phyloP scores from a whole-genome alignment of 179 eudicot species.

The Heliamphora pulchella region DNA sequence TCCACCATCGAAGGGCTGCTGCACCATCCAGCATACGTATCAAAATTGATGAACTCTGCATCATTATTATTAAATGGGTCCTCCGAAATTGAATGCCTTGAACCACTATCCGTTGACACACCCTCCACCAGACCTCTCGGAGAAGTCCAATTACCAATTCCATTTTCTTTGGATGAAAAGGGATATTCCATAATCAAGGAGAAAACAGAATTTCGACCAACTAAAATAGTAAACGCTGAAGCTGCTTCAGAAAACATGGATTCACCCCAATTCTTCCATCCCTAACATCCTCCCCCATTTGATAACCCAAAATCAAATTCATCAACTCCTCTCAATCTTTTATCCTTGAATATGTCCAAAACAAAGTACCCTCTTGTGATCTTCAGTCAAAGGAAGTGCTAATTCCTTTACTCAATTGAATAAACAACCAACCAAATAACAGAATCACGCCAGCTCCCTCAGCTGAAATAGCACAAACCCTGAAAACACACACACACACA shows the following conservation, averaged over 20 bases:
- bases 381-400: neutral
- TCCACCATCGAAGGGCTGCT: slow-evolving; percentile 45
- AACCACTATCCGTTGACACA: slow-evolving; percentile 23
- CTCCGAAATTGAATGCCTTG: slow-evolving; percentile 25
- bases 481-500: neutral
- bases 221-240: neutral
- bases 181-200: slow-evolving; percentile 37
- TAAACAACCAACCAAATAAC: neutral
- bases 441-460: neutral
- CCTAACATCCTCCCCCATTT: slow-evolving; percentile 3
- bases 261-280: neutral
- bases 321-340: neutral
- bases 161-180: slow-evolving; percentile 36
- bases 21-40: slow-evolving; percentile 62
- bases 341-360: neutral
- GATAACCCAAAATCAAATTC: slow-evolving; percentile 6
- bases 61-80: slow-evolving; percentile 32
- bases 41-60: slow-evolving; percentile 49
- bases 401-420: neutral
- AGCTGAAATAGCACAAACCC: slow-evolving; percentile 7
- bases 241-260: neutral
- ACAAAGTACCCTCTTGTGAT: neutral
- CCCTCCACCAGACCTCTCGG: slow-evolving; percentile 24
- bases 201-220: neutral
- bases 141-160: slow-evolving; percentile 26